Base-by-base conservation (phyloP, 768 basidiomycete species). In the Serendipita indica region DNA sequence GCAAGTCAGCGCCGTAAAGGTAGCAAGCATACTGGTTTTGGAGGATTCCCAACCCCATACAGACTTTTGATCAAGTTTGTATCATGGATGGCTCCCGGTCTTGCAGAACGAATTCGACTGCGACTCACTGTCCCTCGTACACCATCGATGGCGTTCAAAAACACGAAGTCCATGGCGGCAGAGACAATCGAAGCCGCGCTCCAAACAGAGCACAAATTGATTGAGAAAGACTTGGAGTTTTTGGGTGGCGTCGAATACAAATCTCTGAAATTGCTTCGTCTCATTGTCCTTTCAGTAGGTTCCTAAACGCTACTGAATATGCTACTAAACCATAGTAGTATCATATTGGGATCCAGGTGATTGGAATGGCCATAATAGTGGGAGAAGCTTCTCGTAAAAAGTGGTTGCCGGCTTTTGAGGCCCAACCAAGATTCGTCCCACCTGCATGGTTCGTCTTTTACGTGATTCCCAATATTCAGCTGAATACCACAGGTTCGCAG, bases 161-260 rank as follows among this genome's bases (percentile, higher is more conserved):
- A 69, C 13, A 58, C 65, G 62, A 1, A 60, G 65, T 45, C 43
- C 16, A 41, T 34, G 20, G 43, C 39, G 59, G 39, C 37, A 37
- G 22, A 3, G 39, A 27, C 3, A 65, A 70, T 58, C 2, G 67
- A 69, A 35, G 77, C 79, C n/a, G 73, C 72, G 52, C 77, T 54
- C 10, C 49, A 54, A 7, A 28, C 10, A 13, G 16, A 54, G 22
- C 49, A 63, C 67, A 72, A 69, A 63, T 70, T 94, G 57, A 87
- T 83, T 0, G 75, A 78, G 18, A 89, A 91, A 46, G 86, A 97
- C 65, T 72, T 88, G 64, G 91, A 94, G 63, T 90, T 96, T 68
- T 72, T 98, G 3, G 92, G 92, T 3, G 93, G 94, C 18, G 85
- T 96, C 4, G 94, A 99, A 68, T 98, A 88, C 66, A 78, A 91